phyloP scores from a whole-genome alignment of 331 rosid genomes.

The Quercus lobata region DNA sequence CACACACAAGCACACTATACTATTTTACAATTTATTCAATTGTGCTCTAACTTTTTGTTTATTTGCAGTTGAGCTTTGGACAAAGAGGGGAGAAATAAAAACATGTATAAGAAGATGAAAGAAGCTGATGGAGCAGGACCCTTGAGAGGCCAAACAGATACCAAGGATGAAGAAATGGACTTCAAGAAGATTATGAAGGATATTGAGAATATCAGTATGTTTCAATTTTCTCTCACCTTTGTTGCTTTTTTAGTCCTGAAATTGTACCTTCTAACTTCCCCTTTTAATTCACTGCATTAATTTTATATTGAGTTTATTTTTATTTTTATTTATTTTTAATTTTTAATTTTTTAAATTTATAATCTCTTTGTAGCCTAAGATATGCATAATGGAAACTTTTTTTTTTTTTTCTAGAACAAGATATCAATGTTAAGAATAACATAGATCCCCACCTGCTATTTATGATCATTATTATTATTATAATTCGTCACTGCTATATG shows the following conservation, averaged over 20 bases:
- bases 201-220: conserved; percentile 49
- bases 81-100: neutral
- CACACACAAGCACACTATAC: too few species aligned
- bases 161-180: conserved; percentile 32
- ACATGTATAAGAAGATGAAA: conserved; percentile 23
- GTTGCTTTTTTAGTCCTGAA: neutral
- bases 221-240: neutral
- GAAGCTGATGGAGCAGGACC: conserved; percentile 12
- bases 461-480: too few species aligned
- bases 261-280: neutral
- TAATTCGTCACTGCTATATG: neutral
- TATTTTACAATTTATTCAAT: neutral
- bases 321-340: neutral
- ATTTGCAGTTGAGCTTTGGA: neutral
- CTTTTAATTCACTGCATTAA: neutral
- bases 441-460: neutral
- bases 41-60: neutral
- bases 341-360: neutral
- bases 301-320: neutral
- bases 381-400: neutral
- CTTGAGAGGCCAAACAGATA: conserved; percentile 10
- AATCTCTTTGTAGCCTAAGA: neutral
- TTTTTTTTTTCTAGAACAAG: neutral
- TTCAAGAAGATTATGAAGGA: conserved; percentile 52
- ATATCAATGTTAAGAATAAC: too few species aligned